Evolutionary conservation across 352 stramenopile species (phyloP).

Genomic region (Pythium sp.): DNA sequence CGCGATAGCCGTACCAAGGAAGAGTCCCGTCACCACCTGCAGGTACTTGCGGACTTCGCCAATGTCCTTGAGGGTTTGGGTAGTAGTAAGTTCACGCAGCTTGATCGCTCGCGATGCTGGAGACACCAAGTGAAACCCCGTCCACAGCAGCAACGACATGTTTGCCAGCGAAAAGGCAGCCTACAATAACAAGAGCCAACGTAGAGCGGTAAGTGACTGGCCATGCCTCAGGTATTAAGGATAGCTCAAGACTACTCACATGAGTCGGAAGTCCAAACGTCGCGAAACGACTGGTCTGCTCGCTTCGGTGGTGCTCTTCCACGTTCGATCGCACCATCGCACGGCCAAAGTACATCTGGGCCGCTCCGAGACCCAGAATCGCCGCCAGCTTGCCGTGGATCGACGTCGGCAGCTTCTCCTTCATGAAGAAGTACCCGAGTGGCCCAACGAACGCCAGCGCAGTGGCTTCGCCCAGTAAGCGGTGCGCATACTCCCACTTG

Average conservation of each 20-base stretch:
- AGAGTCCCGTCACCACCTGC: constrained; percentile 37
- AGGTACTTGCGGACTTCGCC: constrained; percentile 52
- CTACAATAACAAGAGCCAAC: constrained; percentile 20
- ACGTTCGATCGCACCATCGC: constrained; percentile 48
- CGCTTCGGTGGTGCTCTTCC: constrained; percentile 19
- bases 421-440: constrained; percentile 88
- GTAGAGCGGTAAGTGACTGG: no score
- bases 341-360: constrained; percentile 51
- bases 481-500: constrained; percentile 89
- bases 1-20: constrained; percentile 33
- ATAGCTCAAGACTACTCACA: constrained; percentile 22
- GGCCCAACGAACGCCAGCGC: constrained; percentile 89
- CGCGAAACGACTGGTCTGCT: constrained; percentile 15
- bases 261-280: constrained; percentile 48
- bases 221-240: no score
- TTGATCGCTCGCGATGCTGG: constrained; percentile 49
- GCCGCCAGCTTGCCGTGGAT: constrained; percentile 44
- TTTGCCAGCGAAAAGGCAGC: constrained; percentile 58
- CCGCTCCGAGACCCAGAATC: constrained; percentile 37
- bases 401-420: constrained; percentile 56
- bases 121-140: constrained; percentile 52
- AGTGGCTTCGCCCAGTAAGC: constrained; percentile 91
- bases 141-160: constrained; percentile 62
- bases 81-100: constrained; percentile 48
- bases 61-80: constrained; percentile 46